A percentile compares a stretch with the other conserved stretches of the same genome.
Conservation (phyloP, 164 flowering plant species). For the Macadamia integrifolia region DNA sequence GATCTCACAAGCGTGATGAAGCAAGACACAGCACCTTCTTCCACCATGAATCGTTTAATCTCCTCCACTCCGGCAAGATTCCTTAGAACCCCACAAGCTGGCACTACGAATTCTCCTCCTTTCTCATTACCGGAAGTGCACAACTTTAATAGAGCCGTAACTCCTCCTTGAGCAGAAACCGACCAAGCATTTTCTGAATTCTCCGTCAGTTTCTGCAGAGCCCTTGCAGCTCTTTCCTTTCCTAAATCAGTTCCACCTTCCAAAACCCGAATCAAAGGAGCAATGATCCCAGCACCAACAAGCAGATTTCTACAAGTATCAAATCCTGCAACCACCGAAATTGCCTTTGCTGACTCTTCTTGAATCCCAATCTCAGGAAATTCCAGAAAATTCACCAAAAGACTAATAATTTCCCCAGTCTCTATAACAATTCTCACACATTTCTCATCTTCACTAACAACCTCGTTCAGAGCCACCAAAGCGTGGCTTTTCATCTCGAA, state of each 20-base stretch:
- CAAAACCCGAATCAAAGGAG: slow-evolving; percentile 63
- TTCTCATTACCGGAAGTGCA: slow-evolving; percentile 28
- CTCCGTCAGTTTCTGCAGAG: slow-evolving; percentile 57
- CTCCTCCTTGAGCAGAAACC: slow-evolving; percentile 91
- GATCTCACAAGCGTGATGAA: slow-evolving; percentile 43
- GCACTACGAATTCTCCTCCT: slow-evolving; percentile 32
- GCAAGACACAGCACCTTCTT: slow-evolving; percentile 56
- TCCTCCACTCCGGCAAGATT: slow-evolving; percentile 84
- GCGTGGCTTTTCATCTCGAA: slow-evolving; percentile 62
- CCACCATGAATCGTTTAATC: slow-evolving; percentile 75
- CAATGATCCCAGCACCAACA: slow-evolving; percentile 50
- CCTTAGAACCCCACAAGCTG: slow-evolving; percentile 63
- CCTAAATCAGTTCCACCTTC: slow-evolving; percentile 36
- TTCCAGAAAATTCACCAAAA: slow-evolving; percentile 50
- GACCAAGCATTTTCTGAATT: slow-evolving; percentile 89
- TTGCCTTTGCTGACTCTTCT: slow-evolving; percentile 43
- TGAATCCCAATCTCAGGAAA: slow-evolving; percentile 40
- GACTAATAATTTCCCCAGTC: slow-evolving; percentile 32
- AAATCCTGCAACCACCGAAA: slow-evolving; percentile 45
- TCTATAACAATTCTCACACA: slow-evolving; percentile 55
- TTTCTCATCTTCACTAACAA: slow-evolving; percentile 58
- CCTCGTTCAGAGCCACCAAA: slow-evolving; percentile 33
- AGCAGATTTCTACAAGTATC: slow-evolving; percentile 34
- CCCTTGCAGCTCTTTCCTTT: slow-evolving; percentile 35
- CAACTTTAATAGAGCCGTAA: slow-evolving; percentile 56